A percentile compares a stretch with the other conserved stretches of the same genome.
Evolutionary conservation across 2,329 filamentous ascomycete genomes (phyloP).

Genomic region (Colletotrichum sp.): DNA sequence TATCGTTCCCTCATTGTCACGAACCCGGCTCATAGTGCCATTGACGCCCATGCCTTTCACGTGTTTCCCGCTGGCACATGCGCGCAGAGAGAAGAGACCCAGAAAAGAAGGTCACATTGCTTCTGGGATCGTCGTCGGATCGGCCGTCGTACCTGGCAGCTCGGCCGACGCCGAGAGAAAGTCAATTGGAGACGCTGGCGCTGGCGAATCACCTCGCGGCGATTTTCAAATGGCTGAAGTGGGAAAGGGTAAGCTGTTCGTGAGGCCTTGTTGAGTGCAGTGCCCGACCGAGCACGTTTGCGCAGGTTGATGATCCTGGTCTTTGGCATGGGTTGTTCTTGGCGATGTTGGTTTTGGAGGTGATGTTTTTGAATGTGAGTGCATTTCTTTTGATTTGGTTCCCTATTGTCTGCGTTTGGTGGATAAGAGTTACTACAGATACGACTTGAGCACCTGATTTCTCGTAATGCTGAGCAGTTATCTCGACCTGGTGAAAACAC

Average conservation of each 20-base stretch:
- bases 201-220: neutral
- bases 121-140: neutral
- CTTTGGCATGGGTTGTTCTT: neutral
- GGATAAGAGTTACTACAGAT: neutral
- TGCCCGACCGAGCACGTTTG: neutral
- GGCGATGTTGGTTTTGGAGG: neutral
- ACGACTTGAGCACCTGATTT: neutral
- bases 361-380: neutral
- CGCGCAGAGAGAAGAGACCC: neutral
- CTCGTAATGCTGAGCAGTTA: neutral
- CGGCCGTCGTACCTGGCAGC: neutral
- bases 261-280: neutral
- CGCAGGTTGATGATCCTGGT: slow-evolving; percentile 10
- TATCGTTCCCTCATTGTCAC: neutral
- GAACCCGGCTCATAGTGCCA: neutral
- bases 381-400: neutral
- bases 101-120: slow-evolving; percentile 16
- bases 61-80: neutral
- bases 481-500: rapidly evolving
- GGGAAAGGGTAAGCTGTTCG: neutral
- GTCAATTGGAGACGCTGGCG: neutral
- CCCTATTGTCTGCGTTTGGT: neutral
- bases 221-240: neutral
- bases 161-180: neutral
- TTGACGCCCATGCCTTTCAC: neutral